These are phyloP conservation scores for Pseudogymnoascus sp. DNA, from an alignment of 2,329 filamentous ascomycete genomes.

Conservation along the genomic window DNA sequence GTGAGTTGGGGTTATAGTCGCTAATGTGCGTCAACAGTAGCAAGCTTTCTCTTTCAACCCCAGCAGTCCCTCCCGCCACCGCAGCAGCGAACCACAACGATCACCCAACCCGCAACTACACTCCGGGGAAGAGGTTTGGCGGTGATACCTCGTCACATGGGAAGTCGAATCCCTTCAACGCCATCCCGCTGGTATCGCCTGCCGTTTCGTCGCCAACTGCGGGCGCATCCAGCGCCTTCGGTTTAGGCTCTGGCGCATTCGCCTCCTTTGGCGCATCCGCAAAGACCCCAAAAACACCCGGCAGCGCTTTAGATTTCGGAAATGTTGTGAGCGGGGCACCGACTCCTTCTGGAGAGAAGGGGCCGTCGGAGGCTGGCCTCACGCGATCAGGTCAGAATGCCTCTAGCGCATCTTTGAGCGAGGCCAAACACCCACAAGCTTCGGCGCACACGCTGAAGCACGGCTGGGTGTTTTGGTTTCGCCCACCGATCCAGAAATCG, in stretches of 20 bases:
- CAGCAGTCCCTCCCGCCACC: constrained; percentile 35
- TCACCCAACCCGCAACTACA: constrained; percentile 53
- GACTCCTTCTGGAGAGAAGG: constrained; percentile 55
- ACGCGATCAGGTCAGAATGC: constrained; percentile 24
- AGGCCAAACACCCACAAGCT: constrained; percentile 37
- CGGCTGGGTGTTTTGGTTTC: constrained; percentile 95
- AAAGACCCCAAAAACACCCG: constrained; percentile 82
- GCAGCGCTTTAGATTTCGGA: constrained; percentile 71
- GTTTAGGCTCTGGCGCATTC: constrained; percentile 89
- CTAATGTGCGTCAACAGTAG: constrained; percentile 34
- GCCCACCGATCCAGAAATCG: constrained; percentile 92
- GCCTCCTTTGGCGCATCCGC: constrained; percentile 79
- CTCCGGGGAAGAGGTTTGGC: constrained; percentile 67
- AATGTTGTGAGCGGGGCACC: constrained; percentile 46
- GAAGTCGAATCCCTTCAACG: constrained; percentile 69
- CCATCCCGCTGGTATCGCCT: constrained; percentile 62
- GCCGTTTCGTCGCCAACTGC: constrained; percentile 68
- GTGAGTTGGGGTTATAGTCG: constrained; percentile 19
- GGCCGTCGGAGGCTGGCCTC: constrained; percentile 11
- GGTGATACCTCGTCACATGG: constrained; percentile 67
- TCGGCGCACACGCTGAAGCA: constrained; percentile 63
- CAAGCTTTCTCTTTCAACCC: constrained; percentile 73
- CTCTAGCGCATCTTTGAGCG: constrained; percentile 42
- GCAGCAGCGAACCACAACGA: constrained; percentile 37
- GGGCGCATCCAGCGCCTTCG: constrained; percentile 80